These are phyloP conservation scores for Thelephora terrestris DNA, from an alignment of 1,284 basidiomycete genomes.

Conservation along the genomic window DNA sequence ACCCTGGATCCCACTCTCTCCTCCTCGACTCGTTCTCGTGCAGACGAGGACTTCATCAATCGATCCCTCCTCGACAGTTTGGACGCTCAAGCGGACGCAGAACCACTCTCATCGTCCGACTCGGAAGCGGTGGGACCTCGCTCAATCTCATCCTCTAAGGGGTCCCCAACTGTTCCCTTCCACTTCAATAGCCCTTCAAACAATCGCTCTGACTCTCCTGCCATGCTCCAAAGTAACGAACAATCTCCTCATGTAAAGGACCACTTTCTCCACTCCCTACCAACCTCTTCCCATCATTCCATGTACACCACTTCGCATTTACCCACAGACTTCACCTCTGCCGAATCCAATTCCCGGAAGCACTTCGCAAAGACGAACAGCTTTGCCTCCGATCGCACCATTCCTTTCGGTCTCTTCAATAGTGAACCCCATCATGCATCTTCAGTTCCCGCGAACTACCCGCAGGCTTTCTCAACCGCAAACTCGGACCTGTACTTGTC, in stretches of 20 bases:
- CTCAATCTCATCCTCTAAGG: constrained; percentile 37
- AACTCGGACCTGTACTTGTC: constrained; percentile 6
- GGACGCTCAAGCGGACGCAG: constrained; percentile 71
- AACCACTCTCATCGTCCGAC: constrained; percentile 46
- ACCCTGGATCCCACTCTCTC: constrained; percentile 51
- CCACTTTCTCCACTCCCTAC: constrained; percentile 17
- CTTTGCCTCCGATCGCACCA: constrained; percentile 25
- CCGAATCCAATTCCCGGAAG: constrained; percentile 30
- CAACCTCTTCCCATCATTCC: constrained; percentile 24
- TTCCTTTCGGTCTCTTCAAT: constrained; percentile 26
- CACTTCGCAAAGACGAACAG: constrained; percentile 31
- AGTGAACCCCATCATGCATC: constrained; percentile 23
- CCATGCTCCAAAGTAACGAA: constrained; percentile 22
- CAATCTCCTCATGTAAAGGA: constrained; percentile 28
- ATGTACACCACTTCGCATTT: constrained; percentile 35
- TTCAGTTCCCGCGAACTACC: constrained; percentile 5
- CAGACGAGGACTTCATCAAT: constrained; percentile 77
- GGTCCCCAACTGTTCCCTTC: constrained; percentile 45
- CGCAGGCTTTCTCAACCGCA: constrained; percentile 19
- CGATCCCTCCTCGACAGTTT: constrained; percentile 69
- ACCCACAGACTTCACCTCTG: constrained; percentile 27
- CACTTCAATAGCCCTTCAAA: constrained; percentile 38
- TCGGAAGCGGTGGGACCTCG: constrained; percentile 43
- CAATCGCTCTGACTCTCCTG: constrained; percentile 41
- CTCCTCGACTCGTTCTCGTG: constrained; percentile 26